Conservation (phyloP, 805 yeast species). For the Ogataea ganodermae region DNA sequence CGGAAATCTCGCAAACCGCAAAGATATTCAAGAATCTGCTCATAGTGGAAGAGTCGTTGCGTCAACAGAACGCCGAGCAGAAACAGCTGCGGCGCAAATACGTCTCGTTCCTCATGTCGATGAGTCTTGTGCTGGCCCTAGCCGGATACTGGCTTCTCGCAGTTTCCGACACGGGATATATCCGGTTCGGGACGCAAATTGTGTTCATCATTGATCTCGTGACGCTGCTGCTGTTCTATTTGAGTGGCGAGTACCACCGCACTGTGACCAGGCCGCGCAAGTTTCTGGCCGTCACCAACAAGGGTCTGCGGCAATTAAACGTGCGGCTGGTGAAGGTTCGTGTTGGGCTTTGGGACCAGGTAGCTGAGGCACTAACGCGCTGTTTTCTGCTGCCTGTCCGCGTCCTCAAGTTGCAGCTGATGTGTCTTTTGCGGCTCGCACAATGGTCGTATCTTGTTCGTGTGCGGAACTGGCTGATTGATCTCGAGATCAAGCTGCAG, state of each 20-base stretch:
- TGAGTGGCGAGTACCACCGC: conserved; percentile 87
- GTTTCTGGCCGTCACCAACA: conserved; percentile 80
- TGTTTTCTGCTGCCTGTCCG: conserved; percentile 20
- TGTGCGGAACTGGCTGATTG: conserved; percentile 28
- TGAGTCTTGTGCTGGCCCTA: conserved; percentile 41
- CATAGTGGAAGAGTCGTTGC: conserved; percentile 80
- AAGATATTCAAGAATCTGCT: conserved; percentile 79
- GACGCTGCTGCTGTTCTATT: conserved; percentile 72
- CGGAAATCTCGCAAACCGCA: conserved; percentile 44
- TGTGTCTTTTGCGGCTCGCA: conserved; percentile 10
- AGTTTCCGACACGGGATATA: conserved; percentile 31
- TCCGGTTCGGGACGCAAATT: conserved; percentile 49
- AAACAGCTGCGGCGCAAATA: conserved; percentile 64
- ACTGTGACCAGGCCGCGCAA: conserved; percentile 81
- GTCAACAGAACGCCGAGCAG: conserved; percentile 79
- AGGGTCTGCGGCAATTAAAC: conserved; percentile 84
- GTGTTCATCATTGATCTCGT: conserved; percentile 61
- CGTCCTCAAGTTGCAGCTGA: conserved; percentile 15
- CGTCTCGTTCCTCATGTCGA: conserved; percentile 51
- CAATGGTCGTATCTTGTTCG: conserved; percentile 11
- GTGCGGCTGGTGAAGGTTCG: conserved; percentile 69
- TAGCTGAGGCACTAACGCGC: conserved; percentile 22
- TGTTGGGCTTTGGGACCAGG: conserved; percentile 39
- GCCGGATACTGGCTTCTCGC: conserved; percentile 38
- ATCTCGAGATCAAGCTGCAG: conserved; percentile 26